Base-by-base conservation (phyloP, 345 rosid genomes). In the Moricandia arvensis region DNA sequence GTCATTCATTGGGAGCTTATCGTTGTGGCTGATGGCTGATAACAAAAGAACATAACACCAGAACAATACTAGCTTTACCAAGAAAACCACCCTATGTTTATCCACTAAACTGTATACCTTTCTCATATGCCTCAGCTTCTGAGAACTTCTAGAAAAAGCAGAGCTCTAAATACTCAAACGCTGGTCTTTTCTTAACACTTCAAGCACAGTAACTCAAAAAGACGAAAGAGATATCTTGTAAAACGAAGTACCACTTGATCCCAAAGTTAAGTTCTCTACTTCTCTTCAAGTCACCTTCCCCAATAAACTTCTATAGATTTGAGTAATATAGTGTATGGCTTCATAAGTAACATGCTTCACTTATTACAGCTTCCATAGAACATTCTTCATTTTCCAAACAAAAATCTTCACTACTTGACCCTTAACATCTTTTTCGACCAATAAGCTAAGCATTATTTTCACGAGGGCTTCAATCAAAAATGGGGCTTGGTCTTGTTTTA, bases 401-500 rank as follows among this genome's bases (percentile, higher is more conserved):
- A 63, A 18, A 63, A 67, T 80, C 97, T 83, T 87, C 87, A 82
- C 72, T 31, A 58, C 34, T 58, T 58, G 62, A 58, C 62, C 9
- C 34, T 58, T 58, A 58, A 27, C 4, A 13, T 58, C 62, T 27
- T 29, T 45, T 13, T 4, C 33, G 8, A 58, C 7, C 34, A 58
- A 58, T 58, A 58, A 58, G 62, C 86, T 84, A 89, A 71, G 86
- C 83, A 85, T 82, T 65, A 83, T 73, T 67, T 80, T 83, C 85
- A 80, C 74, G 80, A 82, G 82, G 84, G 37, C 96, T 89, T 91
- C 93, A 85, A 27, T 81, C 90, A 88, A 83, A 83, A 79, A 82
- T 91, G 95, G 96, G 91, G 80, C 90, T 89, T 89, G 85, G 88
- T 83, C 92, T 87, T 89, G 93, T 87, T 89, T 87, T 91, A 89